phyloP scores from a whole-genome alignment of 2,329 filamentous ascomycete species.

The Pseudocercospora macadamiae region DNA sequence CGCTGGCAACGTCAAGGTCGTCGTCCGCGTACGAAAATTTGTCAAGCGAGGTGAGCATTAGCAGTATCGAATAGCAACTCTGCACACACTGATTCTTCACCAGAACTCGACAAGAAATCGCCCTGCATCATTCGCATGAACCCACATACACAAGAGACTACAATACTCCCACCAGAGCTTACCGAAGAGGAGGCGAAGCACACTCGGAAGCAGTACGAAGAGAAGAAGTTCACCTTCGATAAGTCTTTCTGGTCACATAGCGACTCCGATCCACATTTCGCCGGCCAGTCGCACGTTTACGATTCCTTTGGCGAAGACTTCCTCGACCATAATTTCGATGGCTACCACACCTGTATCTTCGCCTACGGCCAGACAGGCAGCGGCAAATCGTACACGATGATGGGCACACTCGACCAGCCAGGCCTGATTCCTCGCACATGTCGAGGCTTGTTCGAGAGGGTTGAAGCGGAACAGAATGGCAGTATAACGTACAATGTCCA shows the following conservation, averaged over 20 bases:
- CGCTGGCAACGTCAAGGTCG: conserved; percentile 55
- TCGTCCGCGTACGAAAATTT: conserved; percentile 54
- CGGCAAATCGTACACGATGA: conserved; percentile 97
- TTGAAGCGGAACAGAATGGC: conserved; percentile 79
- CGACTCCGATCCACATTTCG: conserved; percentile 78
- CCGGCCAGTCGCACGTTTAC: conserved; percentile 90
- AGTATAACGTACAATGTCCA: conserved; percentile 97
- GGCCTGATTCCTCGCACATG: conserved; percentile 94
- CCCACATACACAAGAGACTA: conserved; percentile 81
- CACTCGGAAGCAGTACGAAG: conserved; percentile 75
- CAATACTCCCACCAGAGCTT: conserved; percentile 67
- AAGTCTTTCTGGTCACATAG: conserved; percentile 98
- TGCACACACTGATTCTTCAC: conserved; percentile 31
- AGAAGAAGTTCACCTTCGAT: conserved; percentile 94
- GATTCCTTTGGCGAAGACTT: conserved; percentile 94
- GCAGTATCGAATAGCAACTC: not conserved
- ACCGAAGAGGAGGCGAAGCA: conserved; percentile 45
- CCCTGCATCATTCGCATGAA: conserved; percentile 92
- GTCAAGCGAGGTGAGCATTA: conserved; percentile 46
- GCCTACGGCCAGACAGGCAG: conserved; percentile 97
- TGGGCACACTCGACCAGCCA: conserved; percentile 83
- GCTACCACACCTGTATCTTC: conserved; percentile 99
- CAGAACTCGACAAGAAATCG: conserved; percentile 80
- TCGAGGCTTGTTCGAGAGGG: conserved; percentile 92
- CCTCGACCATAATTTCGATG: conserved; percentile 97